Conservation (phyloP, 164 flowering plant genomes). For the Chimonanthus salicifolius region DNA sequence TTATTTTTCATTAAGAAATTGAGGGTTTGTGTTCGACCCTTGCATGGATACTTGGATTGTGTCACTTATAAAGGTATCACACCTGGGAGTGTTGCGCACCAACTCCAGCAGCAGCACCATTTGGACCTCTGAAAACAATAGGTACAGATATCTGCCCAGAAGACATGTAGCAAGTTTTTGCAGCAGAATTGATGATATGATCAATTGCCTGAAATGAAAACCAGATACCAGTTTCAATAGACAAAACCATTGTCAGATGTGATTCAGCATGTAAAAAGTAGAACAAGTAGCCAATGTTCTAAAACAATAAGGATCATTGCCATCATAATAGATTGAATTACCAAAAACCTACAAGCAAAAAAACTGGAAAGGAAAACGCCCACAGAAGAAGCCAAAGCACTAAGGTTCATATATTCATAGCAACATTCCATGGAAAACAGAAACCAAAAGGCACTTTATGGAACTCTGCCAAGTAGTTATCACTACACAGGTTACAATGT, state of each 20-base stretch:
- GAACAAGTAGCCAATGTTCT: not conserved
- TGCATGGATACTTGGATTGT: too few species aligned
- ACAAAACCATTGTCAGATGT: not conserved
- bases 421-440: not conserved
- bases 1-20: too few species aligned
- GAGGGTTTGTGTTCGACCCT: too few species aligned
- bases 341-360: not conserved
- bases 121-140: conserved; percentile 96
- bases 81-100: conserved; percentile 99
- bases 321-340: too few species aligned
- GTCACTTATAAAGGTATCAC: not conserved
- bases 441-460: too few species aligned
- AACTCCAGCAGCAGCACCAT: conserved; percentile 99
- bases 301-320: too few species aligned
- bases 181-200: conserved; percentile 97
- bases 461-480: too few species aligned
- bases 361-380: not conserved
- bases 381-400: not conserved
- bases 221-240: not conserved
- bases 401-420: not conserved
- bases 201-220: conserved; percentile 78
- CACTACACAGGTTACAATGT: too few species aligned
- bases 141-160: conserved; percentile 85
- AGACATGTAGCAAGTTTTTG: conserved; percentile 94
- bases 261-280: not conserved